Evolutionary conservation across 108 stramenopile species (phyloP).

Genomic region (Mayamaea pseudoterrestris): DNA sequence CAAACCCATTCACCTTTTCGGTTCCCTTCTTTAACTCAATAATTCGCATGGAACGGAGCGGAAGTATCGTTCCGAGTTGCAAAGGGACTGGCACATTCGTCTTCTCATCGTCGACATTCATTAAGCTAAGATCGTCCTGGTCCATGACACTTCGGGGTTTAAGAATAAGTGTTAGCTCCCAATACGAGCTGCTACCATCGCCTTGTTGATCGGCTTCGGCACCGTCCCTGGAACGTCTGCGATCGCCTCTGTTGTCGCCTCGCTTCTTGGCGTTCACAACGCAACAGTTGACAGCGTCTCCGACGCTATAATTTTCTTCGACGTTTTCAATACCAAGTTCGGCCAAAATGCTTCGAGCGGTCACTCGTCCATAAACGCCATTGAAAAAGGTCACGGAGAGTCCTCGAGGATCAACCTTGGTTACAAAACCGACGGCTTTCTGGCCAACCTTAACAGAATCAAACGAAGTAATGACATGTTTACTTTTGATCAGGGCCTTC

Average conservation of each 20-base stretch:
- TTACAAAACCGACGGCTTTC: conserved; percentile 55
- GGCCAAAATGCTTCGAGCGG: conserved; percentile 42
- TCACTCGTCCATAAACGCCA: conserved; percentile 59
- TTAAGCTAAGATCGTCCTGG: conserved; percentile 11
- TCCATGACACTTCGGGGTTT: conserved; percentile 3
- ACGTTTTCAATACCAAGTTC: conserved; percentile 78
- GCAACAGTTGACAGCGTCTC: conserved; percentile 66
- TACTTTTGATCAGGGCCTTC: conserved; percentile 45
- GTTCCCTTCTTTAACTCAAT: conserved; percentile 47
- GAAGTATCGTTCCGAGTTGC: conserved; percentile 48
- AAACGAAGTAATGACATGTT: conserved; percentile 37
- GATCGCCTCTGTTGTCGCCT: conserved; percentile 7
- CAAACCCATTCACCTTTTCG: conserved; percentile 28
- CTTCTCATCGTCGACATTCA: conserved; percentile 1
- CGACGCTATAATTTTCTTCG: conserved; percentile 44
- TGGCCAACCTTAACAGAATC: conserved; percentile 24
- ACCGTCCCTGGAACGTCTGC: conserved; percentile 5
- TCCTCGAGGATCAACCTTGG: conserved; percentile 54
- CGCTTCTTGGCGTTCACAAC: conserved; percentile 36
- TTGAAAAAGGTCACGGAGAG: conserved; percentile 79
- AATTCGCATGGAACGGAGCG: conserved; percentile 57
- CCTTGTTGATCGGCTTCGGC: conserved; percentile 11
- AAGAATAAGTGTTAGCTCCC: conserved; percentile 4
- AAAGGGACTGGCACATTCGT: conserved; percentile 12
- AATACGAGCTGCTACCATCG: conserved; percentile 11